Evolutionary conservation across 768 basidiomycete species (phyloP).

Genomic region (Inosperma sp.): DNA sequence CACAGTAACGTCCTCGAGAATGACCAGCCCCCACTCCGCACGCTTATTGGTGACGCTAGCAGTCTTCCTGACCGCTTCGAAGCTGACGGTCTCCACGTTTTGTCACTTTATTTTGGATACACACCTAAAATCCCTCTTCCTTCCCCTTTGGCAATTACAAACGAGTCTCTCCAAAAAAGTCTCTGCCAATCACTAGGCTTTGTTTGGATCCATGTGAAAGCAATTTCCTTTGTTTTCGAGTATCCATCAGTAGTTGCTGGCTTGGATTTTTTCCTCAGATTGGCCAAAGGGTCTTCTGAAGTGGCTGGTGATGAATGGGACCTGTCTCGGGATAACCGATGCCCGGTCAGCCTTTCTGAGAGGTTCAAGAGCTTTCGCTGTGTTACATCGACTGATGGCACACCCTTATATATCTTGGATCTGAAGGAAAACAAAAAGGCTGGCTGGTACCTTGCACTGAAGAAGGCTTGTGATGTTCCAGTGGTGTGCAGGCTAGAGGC

Average conservation of each 20-base stretch:
- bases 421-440: neutral
- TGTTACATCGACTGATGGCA: neutral
- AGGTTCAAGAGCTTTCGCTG: neutral
- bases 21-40: no score
- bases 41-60: no score
- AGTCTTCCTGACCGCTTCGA: no score
- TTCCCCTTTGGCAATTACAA: neutral
- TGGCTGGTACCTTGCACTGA: slow-evolving; percentile 3
- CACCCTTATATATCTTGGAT: neutral
- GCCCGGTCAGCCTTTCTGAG: neutral
- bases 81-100: neutral
- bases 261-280: neutral
- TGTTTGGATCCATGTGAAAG: neutral
- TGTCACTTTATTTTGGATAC: neutral
- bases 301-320: slow-evolving; percentile 1
- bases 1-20: no score
- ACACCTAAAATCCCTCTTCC: neutral
- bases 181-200: neutral
- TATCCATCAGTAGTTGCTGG: neutral
- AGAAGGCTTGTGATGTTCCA: neutral
- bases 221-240: neutral
- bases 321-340: neutral
- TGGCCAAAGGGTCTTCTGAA: neutral
- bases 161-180: neutral
- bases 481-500: neutral